Base-by-base conservation (phyloP, 768 basidiomycete genomes). In the Amanita pallidorosea region DNA sequence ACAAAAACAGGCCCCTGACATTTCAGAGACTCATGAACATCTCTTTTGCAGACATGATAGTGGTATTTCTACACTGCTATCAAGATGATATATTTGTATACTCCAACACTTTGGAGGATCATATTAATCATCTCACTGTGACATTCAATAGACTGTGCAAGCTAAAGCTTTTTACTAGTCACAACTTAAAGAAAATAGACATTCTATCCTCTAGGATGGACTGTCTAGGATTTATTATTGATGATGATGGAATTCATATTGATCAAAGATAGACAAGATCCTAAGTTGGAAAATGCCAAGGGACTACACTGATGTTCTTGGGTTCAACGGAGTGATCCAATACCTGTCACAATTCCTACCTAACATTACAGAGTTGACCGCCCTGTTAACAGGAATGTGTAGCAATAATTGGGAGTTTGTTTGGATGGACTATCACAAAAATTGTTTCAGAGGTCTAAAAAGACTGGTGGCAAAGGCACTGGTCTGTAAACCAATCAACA, bases 51-150 rank as follows among this genome's bases (percentile, higher is more conserved):
- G 56, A 63, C 0, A 38, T 53, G 27, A 60, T 70, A 2, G 63
- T 64, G 0, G 12, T 40, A 3, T 67, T 64, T 51, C 36, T 70
- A 2, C 61, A 69, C 41, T 59, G 62, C 2, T 70, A 69, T 54
- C 55, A 70, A 9, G 67, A 72, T 48, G 61, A 70, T 45, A 63
- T 71, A 1, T 65, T 69, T 33, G 51, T 70, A 0, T 69, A 52
- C 55, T 65, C 64, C 1, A 49, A 63, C 12, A 56, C 63, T 0
- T 49, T 67, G 3, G 58, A 63, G 18, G 70, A 68, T 0, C 69
- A 71, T 42, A 53, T 62, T 15, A 7, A 48, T 1, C 61, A 68
- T 49, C 53, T 72, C 1, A 7, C 33, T 2, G 3, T 15, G 31
- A 29, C 31, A 4, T 45, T 45, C 5, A 7, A 45, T 11, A 9